phyloP scores from a whole-genome alignment of 768 basidiomycete genomes.

The Basidioascus undulatus region DNA sequence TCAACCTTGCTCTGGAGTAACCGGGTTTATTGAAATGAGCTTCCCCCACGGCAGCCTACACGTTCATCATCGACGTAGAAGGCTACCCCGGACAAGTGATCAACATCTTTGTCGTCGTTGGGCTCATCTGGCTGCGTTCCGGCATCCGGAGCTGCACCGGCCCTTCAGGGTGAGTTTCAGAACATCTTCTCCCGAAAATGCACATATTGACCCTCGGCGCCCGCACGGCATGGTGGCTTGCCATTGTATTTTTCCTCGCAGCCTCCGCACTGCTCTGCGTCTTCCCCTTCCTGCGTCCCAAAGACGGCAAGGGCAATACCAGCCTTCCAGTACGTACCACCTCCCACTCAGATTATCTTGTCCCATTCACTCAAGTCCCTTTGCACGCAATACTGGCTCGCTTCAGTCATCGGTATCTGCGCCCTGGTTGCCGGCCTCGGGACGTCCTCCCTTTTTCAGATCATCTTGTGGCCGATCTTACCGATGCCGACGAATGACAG shows the following conservation, averaged over 20 bases:
- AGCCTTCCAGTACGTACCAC: constrained; percentile 34
- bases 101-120: constrained; percentile 28
- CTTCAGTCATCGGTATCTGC: constrained; percentile 10
- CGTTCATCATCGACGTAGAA: constrained; percentile 35
- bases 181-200: not conserved
- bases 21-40: too few species aligned
- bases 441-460: not conserved
- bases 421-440: constrained; percentile 25
- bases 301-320: constrained; percentile 32
- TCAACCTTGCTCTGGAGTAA: too few species aligned
- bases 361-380: constrained; percentile 13
- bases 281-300: constrained; percentile 31
- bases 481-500: not conserved
- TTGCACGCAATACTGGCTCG: constrained; percentile 18
- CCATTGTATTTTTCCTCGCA: constrained; percentile 32
- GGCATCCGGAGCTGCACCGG: constrained; percentile 22
- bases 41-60: constrained; percentile 31
- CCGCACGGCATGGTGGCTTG: constrained; percentile 27
- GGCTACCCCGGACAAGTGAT: constrained; percentile 33
- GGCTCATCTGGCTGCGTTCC: not conserved
- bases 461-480: not conserved
- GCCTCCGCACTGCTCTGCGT: constrained; percentile 30
- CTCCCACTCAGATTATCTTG: constrained; percentile 12
- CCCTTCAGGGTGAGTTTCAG: constrained; percentile 25
- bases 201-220: not conserved